Conservation (phyloP, 441 rosid species). For the Oxalis stricta region DNA sequence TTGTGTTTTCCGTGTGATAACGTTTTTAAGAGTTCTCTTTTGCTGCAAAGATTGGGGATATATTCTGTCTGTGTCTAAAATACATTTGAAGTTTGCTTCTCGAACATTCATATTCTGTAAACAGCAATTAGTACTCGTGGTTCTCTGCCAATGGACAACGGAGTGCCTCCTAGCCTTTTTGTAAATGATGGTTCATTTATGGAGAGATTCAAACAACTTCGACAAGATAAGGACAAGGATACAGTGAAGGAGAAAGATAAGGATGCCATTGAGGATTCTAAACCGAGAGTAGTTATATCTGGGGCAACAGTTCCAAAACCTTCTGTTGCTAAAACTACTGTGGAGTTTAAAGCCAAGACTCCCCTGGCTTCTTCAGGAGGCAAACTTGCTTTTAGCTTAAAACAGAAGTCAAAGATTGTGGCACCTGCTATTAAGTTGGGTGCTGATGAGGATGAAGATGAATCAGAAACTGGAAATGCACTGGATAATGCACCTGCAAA, state of each 20-base stretch:
- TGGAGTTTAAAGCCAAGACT: slow-evolving; percentile 35
- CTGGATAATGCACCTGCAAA: slow-evolving; percentile 35
- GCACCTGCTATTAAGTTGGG: slow-evolving; percentile 75
- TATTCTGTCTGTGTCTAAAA: slow-evolving; percentile 23
- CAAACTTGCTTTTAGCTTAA: slow-evolving; percentile 92
- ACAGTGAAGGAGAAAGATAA: slow-evolving; percentile 28
- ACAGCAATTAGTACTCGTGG: slow-evolving; percentile 18
- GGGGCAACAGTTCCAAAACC: slow-evolving; percentile 39
- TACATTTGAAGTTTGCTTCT: slow-evolving; percentile 45
- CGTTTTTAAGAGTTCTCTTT: not conserved
- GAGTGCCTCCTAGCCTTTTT: slow-evolving; percentile 64
- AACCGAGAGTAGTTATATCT: slow-evolving; percentile 40
- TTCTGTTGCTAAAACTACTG: slow-evolving; percentile 22
- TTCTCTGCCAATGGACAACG: slow-evolving; percentile 55
- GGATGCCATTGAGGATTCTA: slow-evolving; percentile 38
- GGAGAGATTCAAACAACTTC: slow-evolving; percentile 96
- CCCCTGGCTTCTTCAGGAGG: slow-evolving; percentile 37
- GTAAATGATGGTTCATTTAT: slow-evolving; percentile 95
- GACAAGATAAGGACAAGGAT: slow-evolving; percentile 51
- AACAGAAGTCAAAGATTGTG: slow-evolving; percentile 79
- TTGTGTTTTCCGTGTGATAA: not conserved
- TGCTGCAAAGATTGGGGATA: not conserved
- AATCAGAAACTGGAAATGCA: slow-evolving; percentile 29
- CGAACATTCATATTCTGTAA: slow-evolving; percentile 31
- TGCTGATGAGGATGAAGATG: slow-evolving; percentile 75